Conservation (phyloP, 2,329 filamentous ascomycete species). For the Pseudocercospora ulei region DNA sequence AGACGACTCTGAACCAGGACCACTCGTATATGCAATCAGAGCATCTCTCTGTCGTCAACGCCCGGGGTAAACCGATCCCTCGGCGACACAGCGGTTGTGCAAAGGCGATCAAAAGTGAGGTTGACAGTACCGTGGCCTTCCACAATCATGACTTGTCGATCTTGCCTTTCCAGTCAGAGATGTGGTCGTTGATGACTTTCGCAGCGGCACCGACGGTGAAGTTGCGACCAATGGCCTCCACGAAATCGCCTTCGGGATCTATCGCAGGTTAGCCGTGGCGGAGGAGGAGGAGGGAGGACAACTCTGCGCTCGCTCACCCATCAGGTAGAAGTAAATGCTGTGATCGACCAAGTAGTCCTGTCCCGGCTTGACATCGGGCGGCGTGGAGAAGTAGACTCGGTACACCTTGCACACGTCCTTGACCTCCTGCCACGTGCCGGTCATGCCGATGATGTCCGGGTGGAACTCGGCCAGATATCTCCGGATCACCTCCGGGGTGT, state of each 20-base stretch:
- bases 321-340: constrained; percentile 98
- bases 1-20: too few relatives aligned
- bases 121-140: neutral
- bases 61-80: too few relatives aligned
- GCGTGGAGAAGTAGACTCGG: constrained; percentile 93
- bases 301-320: constrained; percentile 52
- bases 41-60: too few relatives aligned
- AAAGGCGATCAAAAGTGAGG: constrained; percentile 1
- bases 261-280: constrained; percentile 3
- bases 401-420: constrained; percentile 93
- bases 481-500: constrained; percentile 75
- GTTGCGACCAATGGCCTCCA: constrained; percentile 90
- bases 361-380: constrained; percentile 73
- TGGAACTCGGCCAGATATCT: constrained; percentile 88
- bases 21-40: too few relatives aligned
- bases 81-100: neutral
- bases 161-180: constrained; percentile 62
- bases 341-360: constrained; percentile 98
- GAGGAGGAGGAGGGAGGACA: too few relatives aligned
- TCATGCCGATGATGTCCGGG: constrained; percentile 71
- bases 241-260: constrained; percentile 95
- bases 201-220: constrained; percentile 82
- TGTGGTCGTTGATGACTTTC: constrained; percentile 73
- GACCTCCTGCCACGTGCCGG: constrained; percentile 85
- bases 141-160: constrained; percentile 39